Base-by-base conservation (phyloP, 23 red algal species). In the Gracilaria domingensis region DNA sequence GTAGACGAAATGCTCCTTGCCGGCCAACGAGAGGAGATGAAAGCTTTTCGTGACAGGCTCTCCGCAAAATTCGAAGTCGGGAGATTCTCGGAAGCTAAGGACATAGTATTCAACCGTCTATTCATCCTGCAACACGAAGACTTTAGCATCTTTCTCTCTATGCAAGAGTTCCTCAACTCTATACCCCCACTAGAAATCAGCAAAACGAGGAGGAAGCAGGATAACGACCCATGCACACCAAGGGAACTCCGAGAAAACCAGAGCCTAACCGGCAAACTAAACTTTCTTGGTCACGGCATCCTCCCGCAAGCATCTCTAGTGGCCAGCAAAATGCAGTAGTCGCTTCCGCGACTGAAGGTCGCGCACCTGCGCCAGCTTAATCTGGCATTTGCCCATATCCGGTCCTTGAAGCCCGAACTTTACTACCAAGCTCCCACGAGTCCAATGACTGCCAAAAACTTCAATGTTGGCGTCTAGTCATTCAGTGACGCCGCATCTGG, bases 1-100 rank as follows among this genome's bases (percentile, higher is more conserved):
- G 83, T 87, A 11, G 83, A 87, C 55, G 66, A 75, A 37, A 71
- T 87, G 60, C 17, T 75, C 36, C 11, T 87, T 26, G 83, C 47
- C 14, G 83, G 66, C 32, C 12, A 11, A 5, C 16, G 7, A 38
- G 25, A 21, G 0, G 16, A 73, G 1, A 21, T 73, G 24, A 44
- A 87, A 9, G 3, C 49, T 13, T 87, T 87, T 0, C 8, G 12
- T 0, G 64, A 67, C 9, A 7, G 23, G 0, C 28, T 86, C 12
- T 70, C 82, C 20, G 20, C 0, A 71, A 56, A 38, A 47, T 86
- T 86, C 39, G 8, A 42, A 2, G 60, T 86, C 11, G 82, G 61
- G 20, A n/a, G 82, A 28, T 86, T 86, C 40, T 33, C 16, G 6
- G 5, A 86, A 4, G 51, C 9, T 14, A 23, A 7, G 2, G 23